phyloP scores from a whole-genome alignment of 768 basidiomycete genomes.

The Sutorius australiensis region DNA sequence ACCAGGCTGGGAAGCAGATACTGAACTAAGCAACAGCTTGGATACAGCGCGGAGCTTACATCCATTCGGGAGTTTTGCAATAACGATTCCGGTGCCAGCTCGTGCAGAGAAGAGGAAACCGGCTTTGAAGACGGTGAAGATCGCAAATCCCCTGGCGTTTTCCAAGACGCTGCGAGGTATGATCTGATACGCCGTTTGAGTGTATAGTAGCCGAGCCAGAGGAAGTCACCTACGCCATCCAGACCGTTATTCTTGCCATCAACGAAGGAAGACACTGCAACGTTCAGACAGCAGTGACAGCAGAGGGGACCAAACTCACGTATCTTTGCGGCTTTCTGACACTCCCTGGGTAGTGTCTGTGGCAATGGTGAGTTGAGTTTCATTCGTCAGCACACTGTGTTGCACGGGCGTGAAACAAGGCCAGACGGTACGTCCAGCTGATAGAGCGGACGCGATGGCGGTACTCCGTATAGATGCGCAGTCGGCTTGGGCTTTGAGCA shows the following conservation, averaged over 20 bases:
- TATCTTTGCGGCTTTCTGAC: conserved; percentile 83
- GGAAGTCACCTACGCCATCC: conserved; percentile 55
- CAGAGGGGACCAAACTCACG: conserved; percentile 42
- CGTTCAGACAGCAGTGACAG: background rate
- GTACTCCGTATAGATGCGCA: conserved; percentile 16
- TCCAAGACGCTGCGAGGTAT: conserved; percentile 54
- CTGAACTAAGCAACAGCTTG: background rate
- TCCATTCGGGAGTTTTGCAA: conserved; percentile 78
- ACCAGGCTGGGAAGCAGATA: conserved; percentile 78
- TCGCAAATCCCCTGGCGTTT: conserved; percentile 75
- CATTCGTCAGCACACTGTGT: conserved; percentile 32
- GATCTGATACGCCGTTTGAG: conserved; percentile 34
- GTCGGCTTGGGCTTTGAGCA: conserved; percentile 5
- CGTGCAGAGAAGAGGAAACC: conserved; percentile 68
- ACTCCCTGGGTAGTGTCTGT: conserved; percentile 71
- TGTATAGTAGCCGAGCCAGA: background rate
- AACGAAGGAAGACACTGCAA: conserved; percentile 77
- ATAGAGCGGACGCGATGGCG: background rate
- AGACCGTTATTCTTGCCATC: conserved; percentile 77
- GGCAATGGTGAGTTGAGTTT: conserved; percentile 50
- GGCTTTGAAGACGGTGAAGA: conserved; percentile 81
- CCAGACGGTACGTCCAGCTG: background rate
- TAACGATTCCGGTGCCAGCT: conserved; percentile 84
- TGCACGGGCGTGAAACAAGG: background rate
- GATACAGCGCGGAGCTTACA: conserved; percentile 44